Evolutionary conservation across 2,329 filamentous ascomycete genomes (phyloP), one percentile per base, ranked within the genome.

Genomic region (Fusarium newnesense): DNA sequence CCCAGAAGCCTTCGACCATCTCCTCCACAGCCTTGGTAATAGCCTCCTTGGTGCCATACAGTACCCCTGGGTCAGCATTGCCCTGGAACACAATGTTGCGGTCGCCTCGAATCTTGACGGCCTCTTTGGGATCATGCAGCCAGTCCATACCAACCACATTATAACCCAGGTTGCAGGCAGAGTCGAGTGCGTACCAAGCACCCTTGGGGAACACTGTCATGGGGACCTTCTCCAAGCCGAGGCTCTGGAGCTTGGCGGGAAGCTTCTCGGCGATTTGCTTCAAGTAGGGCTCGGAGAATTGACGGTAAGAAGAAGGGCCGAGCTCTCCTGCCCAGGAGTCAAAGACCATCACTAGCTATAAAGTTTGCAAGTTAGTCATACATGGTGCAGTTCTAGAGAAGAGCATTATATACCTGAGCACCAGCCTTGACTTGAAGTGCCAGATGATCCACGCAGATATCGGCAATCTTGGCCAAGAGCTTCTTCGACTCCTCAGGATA

Each of bases 201-300:
- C 96, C 96, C 86, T 99, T 99, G 40, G 96, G 95, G 82, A 99
- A 99, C 30, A 98, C 95, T 9, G 95, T 97, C 95, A 98, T 98
- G 7, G 96, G 96, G 7, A 99, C 96, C 16, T 86, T 87, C 65
- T 95, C 93, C 59, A 96, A 84, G 0, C 91, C 91, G 79, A 97
- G 87, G 80, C 94, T 92, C 76, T 89, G 85, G 64, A 98, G 85
- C 69, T 90, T 91, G 76, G 86, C 87, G 3, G 96, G 96, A 7
- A 99, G 88, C 75, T 95, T 89, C 75, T 92, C 87, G 16, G 95
- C 91, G 76, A 99, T 98, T 80, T 95, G 91, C 47, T 89, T 89
- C 60, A 99, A 87, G 80, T 96, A 97, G 2, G 96, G 96, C 75
- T 96, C 89, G 5, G 94, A 92, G 81, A 98, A 97, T 63, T 92